phyloP scores from a whole-genome alignment of 805 yeast genomes.

The Danielozyma ontarioensis region DNA sequence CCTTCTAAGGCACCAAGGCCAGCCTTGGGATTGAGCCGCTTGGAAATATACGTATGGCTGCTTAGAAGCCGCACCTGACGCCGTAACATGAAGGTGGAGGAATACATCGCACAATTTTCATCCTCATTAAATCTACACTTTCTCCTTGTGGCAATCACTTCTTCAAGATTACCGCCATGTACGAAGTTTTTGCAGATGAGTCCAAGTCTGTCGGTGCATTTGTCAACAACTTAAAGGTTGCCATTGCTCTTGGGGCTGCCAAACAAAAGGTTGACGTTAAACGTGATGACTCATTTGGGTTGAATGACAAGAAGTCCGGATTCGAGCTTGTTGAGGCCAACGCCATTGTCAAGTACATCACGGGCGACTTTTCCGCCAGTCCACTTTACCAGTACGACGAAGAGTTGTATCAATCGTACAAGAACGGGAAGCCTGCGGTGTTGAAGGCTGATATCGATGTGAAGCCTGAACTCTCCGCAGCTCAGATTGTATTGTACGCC shows the following conservation, averaged over 20 bases:
- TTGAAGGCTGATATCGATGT: not conserved
- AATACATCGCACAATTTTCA: not conserved
- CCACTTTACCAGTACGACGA: conserved; percentile 40
- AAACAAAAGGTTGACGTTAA: conserved; percentile 13
- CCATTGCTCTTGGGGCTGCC: conserved; percentile 16
- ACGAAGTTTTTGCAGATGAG: not conserved
- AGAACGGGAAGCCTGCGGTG: conserved; percentile 24
- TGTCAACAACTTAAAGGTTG: conserved; percentile 22
- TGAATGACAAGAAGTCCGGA: conserved; percentile 29
- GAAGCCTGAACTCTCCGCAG: conserved; percentile 34
- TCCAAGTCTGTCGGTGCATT: conserved; percentile 23
- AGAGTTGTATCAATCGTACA: conserved; percentile 37
- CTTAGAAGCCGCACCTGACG: too few relatives aligned
- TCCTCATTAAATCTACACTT: too few relatives aligned
- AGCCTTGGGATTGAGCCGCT: too few relatives aligned
- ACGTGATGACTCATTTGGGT: conserved; percentile 18
- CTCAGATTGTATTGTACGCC: conserved; percentile 56
- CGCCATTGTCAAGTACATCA: conserved; percentile 62
- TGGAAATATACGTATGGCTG: too few relatives aligned
- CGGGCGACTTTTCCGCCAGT: conserved; percentile 40
- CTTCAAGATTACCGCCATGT: not conserved
- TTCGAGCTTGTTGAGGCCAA: conserved; percentile 59
- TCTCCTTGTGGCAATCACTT: conserved; percentile 25
- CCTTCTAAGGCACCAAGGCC: conserved; percentile 28
- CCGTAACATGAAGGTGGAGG: too few relatives aligned